These are phyloP conservation scores for Pestalotiopsis sp. DNA, from an alignment of 2,329 filamentous ascomycete species.

Conservation along the genomic window DNA sequence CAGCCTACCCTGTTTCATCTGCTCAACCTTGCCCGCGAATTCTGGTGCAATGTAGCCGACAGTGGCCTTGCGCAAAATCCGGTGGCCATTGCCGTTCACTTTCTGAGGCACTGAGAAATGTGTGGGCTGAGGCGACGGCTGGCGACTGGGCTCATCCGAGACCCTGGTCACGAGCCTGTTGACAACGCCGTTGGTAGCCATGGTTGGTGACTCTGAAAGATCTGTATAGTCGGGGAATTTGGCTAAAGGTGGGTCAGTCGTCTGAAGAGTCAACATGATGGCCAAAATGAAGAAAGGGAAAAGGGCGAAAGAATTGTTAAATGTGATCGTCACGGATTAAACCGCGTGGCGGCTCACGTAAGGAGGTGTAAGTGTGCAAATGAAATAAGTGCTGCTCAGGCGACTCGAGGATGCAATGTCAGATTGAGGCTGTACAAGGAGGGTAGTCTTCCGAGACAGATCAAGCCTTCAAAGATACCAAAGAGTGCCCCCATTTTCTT, in stretches of 20 bases:
- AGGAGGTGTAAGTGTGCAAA: background rate
- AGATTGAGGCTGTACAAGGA: background rate
- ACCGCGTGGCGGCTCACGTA: background rate
- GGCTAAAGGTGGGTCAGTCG: constrained; percentile 44
- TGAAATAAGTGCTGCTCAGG: background rate
- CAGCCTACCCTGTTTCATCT: constrained; percentile 77
- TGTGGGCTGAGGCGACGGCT: constrained; percentile 86
- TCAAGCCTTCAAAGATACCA: background rate
- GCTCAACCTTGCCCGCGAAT: constrained; percentile 88
- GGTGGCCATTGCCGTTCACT: constrained; percentile 63
- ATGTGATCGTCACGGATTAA: background rate
- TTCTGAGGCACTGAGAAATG: constrained; percentile 74
- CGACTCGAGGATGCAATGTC: background rate
- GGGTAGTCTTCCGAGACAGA: background rate
- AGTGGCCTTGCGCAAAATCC: constrained; percentile 82
- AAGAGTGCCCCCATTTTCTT: background rate
- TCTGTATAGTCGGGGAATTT: constrained; percentile 51
- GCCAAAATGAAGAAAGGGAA: background rate
- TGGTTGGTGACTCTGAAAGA: constrained; percentile 37
- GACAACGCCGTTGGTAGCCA: constrained; percentile 36
- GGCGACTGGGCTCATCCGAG: constrained; percentile 54
- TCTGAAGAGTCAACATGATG: constrained; percentile 41
- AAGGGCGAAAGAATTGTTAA: background rate
- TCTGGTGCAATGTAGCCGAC: constrained; percentile 94
- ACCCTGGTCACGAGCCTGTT: constrained; percentile 46